Conservation (phyloP, 2,329 filamentous ascomycete species). For the Calycina marina region DNA sequence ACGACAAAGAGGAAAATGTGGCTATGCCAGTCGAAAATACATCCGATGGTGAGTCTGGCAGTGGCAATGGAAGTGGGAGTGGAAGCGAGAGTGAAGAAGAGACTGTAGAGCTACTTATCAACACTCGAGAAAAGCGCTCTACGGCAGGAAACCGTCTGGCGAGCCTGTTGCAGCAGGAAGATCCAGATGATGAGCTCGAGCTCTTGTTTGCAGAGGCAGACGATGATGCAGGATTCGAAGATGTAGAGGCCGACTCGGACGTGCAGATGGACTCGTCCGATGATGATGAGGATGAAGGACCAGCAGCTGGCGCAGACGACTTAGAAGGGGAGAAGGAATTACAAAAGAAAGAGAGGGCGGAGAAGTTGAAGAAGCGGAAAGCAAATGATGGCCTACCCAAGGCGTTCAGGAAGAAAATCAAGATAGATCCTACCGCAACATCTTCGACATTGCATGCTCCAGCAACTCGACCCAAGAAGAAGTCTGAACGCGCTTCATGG, state of each 20-base stretch:
- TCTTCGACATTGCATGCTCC: slow-evolving; percentile 21
- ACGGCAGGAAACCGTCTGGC: slow-evolving; percentile 79
- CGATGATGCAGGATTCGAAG: slow-evolving; percentile 54
- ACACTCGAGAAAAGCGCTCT: slow-evolving; percentile 57
- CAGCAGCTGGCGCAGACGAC: slow-evolving; percentile 40
- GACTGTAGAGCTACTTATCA: slow-evolving; percentile 53
- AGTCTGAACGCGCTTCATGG: slow-evolving; percentile 57
- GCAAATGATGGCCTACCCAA: slow-evolving; percentile 59
- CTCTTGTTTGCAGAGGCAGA: slow-evolving; percentile 63
- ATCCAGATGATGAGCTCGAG: slow-evolving; percentile 46
- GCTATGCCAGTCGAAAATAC: slow-evolving; percentile 11
- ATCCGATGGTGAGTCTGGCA: slow-evolving; percentile 7
- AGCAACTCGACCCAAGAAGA: slow-evolving; percentile 43
- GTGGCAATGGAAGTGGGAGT: slow-evolving; percentile 7
- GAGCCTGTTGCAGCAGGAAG: slow-evolving; percentile 60
- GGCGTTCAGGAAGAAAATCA: slow-evolving; percentile 60
- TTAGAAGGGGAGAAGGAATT: slow-evolving; percentile 79
- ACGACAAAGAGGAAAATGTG: slow-evolving; percentile 8
- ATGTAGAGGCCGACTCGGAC: slow-evolving; percentile 56
- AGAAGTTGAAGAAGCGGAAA: slow-evolving; percentile 65
- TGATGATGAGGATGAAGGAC: slow-evolving; percentile 66
- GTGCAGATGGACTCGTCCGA: slow-evolving; percentile 76
- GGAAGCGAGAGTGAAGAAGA: slow-evolving; percentile 10
- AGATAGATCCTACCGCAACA: slow-evolving; percentile 39
- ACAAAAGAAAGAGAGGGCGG: slow-evolving; percentile 58